phyloP scores from a whole-genome alignment of 805 yeast genomes.

The Wickerhamiella vanderwaltii region DNA sequence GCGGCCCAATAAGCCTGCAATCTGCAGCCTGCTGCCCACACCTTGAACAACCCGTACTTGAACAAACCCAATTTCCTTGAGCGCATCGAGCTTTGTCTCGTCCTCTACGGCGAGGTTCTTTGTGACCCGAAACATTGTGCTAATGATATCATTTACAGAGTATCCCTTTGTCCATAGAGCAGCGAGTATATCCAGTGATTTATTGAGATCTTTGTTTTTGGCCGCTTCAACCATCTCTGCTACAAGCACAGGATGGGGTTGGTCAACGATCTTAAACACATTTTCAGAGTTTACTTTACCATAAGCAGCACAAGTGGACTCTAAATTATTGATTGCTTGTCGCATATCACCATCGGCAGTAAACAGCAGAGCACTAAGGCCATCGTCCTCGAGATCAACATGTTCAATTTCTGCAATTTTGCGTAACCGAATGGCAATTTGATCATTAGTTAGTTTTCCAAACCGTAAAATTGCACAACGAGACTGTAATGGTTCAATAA shows the following conservation, averaged over 20 bases:
- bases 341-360: conserved; percentile 99
- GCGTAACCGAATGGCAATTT: conserved; percentile 63
- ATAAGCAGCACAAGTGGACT: conserved; percentile 89
- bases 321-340: conserved; percentile 90
- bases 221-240: conserved; percentile 48
- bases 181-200: conserved; percentile 49
- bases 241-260: conserved; percentile 86
- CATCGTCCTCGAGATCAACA: conserved; percentile 75
- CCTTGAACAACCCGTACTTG: conserved; percentile 94
- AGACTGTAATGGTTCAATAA: conserved; percentile 91
- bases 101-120: conserved; percentile 66
- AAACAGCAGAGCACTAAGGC: conserved; percentile 81
- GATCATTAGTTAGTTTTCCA: conserved; percentile 68
- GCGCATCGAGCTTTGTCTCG: conserved; percentile 54
- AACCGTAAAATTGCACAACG: conserved; percentile 91
- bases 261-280: conserved; percentile 90
- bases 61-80: conserved; percentile 76
- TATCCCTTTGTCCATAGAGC: conserved; percentile 82
- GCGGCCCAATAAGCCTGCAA: conserved; percentile 70
- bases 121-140: conserved; percentile 79
- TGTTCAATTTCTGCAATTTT: conserved; percentile 59
- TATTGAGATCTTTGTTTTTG: conserved; percentile 40
- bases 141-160: conserved; percentile 82
- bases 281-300: conserved; percentile 82
- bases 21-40: conserved; percentile 72